Percentiles rank a stretch among this genome's conserved stretches.
Conservation (phyloP, 257 asterid genomes). For the Orobanche coerulescens region DNA sequence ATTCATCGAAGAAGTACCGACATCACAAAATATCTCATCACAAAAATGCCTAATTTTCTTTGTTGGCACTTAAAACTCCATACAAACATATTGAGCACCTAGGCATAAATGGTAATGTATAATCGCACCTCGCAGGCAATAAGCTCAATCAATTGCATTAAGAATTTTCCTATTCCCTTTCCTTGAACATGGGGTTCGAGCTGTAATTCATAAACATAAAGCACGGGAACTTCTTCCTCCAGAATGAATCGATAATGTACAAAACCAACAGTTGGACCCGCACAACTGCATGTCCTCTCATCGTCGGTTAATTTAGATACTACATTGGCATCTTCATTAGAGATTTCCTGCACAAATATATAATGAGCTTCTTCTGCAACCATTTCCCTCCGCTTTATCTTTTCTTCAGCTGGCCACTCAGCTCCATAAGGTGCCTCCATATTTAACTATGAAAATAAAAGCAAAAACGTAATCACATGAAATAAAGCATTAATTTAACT, state of each 20-base stretch:
- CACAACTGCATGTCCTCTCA: slow-evolving; percentile 23
- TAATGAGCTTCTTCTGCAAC: slow-evolving; percentile 65
- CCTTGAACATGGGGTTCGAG: slow-evolving; percentile 70
- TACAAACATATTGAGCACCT: neutral
- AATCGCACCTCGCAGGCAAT: slow-evolving; percentile 61
- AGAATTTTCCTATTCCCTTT: slow-evolving; percentile 68
- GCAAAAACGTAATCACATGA: too few relatives aligned
- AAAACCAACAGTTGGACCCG: slow-evolving; percentile 56
- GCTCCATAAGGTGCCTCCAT: slow-evolving; percentile 73
- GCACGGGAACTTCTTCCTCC: slow-evolving; percentile 89
- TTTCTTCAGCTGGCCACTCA: slow-evolving; percentile 84
- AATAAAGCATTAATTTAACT: too few relatives aligned
- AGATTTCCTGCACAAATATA: slow-evolving; percentile 52
- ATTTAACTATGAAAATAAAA: too few relatives aligned
- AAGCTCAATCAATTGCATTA: slow-evolving; percentile 70
- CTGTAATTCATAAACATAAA: slow-evolving; percentile 85
- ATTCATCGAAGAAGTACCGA: neutral
- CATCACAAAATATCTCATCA: too few relatives aligned
- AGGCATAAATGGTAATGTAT: neutral
- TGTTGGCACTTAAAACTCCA: neutral
- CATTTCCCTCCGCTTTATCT: slow-evolving; percentile 76
- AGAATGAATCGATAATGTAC: slow-evolving; percentile 65
- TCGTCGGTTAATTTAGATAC: slow-evolving; percentile 19
- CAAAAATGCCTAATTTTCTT: neutral
- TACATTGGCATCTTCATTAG: slow-evolving; percentile 25